phyloP scores from a whole-genome alignment of 768 basidiomycete species.

The Boletus sp. region DNA sequence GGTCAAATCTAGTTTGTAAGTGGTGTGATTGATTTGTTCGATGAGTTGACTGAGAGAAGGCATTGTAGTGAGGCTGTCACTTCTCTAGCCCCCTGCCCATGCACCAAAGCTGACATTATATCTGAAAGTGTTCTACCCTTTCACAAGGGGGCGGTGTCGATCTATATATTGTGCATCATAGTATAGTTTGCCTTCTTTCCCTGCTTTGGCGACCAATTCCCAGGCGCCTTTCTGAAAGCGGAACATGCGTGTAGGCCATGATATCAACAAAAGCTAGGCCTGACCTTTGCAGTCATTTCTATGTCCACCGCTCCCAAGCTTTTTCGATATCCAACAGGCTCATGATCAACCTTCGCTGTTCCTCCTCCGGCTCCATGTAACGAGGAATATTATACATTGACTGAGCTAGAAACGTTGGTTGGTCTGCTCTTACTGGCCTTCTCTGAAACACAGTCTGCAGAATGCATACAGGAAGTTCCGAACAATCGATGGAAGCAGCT shows the following conservation, averaged over 20 bases:
- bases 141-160: neutral
- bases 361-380: neutral
- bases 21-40: constrained; percentile 6
- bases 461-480: neutral
- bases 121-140: neutral
- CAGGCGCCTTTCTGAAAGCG: neutral
- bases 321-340: neutral
- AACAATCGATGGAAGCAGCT: neutral
- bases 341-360: neutral
- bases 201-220: neutral
- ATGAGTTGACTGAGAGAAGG: constrained; percentile 11
- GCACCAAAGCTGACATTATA: constrained; percentile 6
- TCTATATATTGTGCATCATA: neutral
- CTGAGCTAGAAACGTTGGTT: neutral
- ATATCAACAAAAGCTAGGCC: neutral
- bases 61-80: constrained; percentile 6
- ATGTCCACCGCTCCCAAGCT: neutral
- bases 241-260: neutral
- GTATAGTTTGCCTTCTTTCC: neutral
- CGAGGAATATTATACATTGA: neutral
- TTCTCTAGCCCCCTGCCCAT: neutral
- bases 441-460: neutral
- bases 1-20: constrained; percentile 22
- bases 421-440: neutral
- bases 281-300: neutral